These are phyloP conservation scores for Closterium sp. DNA, from an alignment of 139 green algal species.

Conservation along the genomic window DNA sequence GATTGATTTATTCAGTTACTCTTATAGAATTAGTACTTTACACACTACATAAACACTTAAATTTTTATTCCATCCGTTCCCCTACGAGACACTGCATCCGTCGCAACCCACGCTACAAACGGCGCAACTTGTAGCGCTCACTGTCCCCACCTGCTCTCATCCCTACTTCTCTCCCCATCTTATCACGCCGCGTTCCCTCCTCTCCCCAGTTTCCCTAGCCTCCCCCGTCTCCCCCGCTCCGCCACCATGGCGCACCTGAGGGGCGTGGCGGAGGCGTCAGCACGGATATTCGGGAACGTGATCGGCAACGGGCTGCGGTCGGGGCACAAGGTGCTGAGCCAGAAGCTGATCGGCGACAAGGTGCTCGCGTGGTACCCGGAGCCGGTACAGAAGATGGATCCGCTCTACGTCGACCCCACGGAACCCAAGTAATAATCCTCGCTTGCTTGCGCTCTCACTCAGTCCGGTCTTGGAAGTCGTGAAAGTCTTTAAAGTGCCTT, in stretches of 20 bases:
- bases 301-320: constrained; percentile 67
- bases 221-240: neutral
- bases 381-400: constrained; percentile 53
- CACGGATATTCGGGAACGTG: constrained; percentile 67
- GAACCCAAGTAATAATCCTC: constrained; percentile 51
- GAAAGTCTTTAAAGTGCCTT: neutral
- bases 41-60: too few relatives aligned
- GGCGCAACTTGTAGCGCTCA: neutral
- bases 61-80: too few relatives aligned
- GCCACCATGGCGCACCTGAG: constrained; percentile 25
- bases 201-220: neutral
- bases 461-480: neutral
- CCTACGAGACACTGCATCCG: too few relatives aligned
- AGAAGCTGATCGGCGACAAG: constrained; percentile 55
- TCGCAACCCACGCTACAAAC: too few relatives aligned
- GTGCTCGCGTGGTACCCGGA: constrained; percentile 62
- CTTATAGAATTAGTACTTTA: too few relatives aligned
- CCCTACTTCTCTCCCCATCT: neutral
- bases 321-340: constrained; percentile 65
- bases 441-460: neutral
- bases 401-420: constrained; percentile 58
- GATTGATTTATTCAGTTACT: too few relatives aligned
- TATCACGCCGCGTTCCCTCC: neutral
- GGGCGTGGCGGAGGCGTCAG: constrained; percentile 56
- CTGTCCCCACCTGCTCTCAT: neutral